phyloP scores from a whole-genome alignment of 192 early-diverging fungal species.

The Phycomyces blakesleeanus region DNA sequence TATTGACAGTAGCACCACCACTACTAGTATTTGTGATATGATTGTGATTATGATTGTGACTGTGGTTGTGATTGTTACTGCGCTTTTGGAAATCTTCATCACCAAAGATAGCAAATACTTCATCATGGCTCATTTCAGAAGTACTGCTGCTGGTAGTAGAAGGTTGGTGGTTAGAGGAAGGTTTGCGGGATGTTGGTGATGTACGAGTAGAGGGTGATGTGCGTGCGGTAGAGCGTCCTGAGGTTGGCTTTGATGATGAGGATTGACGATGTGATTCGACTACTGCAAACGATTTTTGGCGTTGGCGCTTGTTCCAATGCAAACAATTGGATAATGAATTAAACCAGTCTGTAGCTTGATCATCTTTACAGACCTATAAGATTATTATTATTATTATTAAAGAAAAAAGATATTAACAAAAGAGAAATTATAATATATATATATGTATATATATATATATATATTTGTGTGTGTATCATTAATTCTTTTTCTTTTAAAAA shows the following conservation, averaged over 20 bases:
- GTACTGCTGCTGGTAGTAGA: neutral
- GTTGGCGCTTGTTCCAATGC: conserved; percentile 89
- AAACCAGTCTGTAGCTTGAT: conserved; percentile 81
- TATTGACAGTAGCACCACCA: too few species aligned
- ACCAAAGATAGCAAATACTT: conserved; percentile 27
- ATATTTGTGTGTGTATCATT: neutral
- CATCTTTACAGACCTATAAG: conserved; percentile 23
- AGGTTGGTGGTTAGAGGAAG: neutral
- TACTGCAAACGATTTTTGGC: conserved; percentile 77
- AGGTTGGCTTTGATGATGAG: neutral
- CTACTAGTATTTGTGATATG: too few species aligned
- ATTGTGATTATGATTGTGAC: too few species aligned
- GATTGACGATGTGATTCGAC: conserved; percentile 32
- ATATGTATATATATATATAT: conserved; percentile 52
- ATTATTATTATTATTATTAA: too few species aligned
- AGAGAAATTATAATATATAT: too few species aligned
- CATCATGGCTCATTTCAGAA: conserved; percentile 21
- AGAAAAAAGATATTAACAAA: too few species aligned
- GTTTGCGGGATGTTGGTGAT: conserved; percentile 6
- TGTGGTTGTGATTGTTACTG: too few species aligned
- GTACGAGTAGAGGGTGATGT: neutral
- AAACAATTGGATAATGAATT: conserved; percentile 77
- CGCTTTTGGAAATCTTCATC: conserved; percentile 7
- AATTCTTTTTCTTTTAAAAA: neutral
- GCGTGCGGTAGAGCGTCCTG: neutral